Evolutionary conservation across 805 yeast species (phyloP).

Genomic region (Saturnispora bothae): DNA sequence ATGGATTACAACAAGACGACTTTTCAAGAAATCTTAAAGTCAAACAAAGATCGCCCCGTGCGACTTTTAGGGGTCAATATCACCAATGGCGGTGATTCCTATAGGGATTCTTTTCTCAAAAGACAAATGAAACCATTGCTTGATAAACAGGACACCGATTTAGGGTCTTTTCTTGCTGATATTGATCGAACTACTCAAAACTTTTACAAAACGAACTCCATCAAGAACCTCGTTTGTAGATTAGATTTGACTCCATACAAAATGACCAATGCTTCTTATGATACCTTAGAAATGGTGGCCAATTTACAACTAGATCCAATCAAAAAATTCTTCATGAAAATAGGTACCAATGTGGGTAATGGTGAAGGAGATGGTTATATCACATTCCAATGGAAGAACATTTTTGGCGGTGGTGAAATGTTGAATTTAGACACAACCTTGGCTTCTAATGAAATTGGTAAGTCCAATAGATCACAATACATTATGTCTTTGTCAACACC

Average conservation of each 20-base stretch:
- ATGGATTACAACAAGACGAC: conserved; percentile 21
- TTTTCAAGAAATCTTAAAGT: conserved; percentile 21
- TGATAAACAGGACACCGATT: conserved; percentile 17
- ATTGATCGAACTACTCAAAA: conserved; percentile 36
- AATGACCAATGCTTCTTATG: conserved; percentile 14
- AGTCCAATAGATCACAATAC: conserved; percentile 37
- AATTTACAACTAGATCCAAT: conserved; percentile 36
- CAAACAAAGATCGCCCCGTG: conserved; percentile 32
- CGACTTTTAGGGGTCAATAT: conserved; percentile 35
- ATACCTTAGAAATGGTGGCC: conserved; percentile 19
- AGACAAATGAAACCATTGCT: conserved; percentile 38
- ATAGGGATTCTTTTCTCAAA: conserved; percentile 35
- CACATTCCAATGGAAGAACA: conserved; percentile 52
- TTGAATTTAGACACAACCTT: conserved; percentile 36
- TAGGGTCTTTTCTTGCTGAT: conserved; percentile 30
- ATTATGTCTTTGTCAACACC: conserved; percentile 39
- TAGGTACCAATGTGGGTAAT: conserved; percentile 94
- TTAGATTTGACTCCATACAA: conserved; percentile 20
- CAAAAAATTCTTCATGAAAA: conserved; percentile 68
- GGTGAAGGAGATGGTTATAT: conserved; percentile 95
- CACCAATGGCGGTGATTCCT: conserved; percentile 34
- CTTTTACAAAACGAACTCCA: conserved; percentile 32
- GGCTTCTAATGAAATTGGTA: conserved; percentile 36
- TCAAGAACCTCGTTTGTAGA: conserved; percentile 32
- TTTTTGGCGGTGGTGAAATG: conserved; percentile 49